Conservation (phyloP, 768 basidiomycete genomes). For the Rhizopogon salebrosus region DNA sequence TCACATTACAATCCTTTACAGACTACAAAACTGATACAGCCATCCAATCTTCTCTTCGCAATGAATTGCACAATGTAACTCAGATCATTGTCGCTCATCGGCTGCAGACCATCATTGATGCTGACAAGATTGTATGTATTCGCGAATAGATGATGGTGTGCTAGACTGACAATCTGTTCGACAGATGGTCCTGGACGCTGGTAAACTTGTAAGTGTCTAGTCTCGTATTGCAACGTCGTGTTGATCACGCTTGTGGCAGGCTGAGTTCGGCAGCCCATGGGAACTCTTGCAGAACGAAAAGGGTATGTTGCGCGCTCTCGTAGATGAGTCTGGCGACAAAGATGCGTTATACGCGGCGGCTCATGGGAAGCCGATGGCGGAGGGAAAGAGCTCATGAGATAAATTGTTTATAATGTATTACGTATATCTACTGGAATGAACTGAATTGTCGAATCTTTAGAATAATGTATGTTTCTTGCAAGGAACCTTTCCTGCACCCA, state of each 20-base stretch:
- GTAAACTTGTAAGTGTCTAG: conserved; percentile 30
- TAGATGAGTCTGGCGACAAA: conserved; percentile 54
- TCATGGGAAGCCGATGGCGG: background rate
- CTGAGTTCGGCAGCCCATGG: conserved; percentile 49
- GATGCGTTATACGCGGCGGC: conserved; percentile 40
- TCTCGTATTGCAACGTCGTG: background rate
- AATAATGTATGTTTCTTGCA: too few species aligned
- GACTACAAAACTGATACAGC: conserved; percentile 54
- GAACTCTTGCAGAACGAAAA: conserved; percentile 46
- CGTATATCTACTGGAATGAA: background rate
- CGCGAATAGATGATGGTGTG: background rate
- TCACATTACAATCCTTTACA: conserved; percentile 5
- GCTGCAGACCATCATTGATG: conserved; percentile 54
- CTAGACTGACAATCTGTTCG: background rate
- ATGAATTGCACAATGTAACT: conserved; percentile 39
- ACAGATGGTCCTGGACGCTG: conserved; percentile 41
- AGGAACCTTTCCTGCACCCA: too few species aligned
- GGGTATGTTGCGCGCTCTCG: conserved; percentile 48
- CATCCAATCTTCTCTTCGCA: conserved; percentile 53
- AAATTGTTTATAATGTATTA: background rate
- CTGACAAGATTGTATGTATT: conserved; percentile 47
- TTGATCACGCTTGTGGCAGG: conserved; percentile 12
- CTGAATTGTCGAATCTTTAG: too few species aligned
- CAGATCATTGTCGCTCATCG: conserved; percentile 59
- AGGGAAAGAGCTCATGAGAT: background rate